Evolutionary conservation across 1,284 basidiomycete species (phyloP), one percentile per base, ranked within the genome.

Genomic region (Anthracocystis walkeri): DNA sequence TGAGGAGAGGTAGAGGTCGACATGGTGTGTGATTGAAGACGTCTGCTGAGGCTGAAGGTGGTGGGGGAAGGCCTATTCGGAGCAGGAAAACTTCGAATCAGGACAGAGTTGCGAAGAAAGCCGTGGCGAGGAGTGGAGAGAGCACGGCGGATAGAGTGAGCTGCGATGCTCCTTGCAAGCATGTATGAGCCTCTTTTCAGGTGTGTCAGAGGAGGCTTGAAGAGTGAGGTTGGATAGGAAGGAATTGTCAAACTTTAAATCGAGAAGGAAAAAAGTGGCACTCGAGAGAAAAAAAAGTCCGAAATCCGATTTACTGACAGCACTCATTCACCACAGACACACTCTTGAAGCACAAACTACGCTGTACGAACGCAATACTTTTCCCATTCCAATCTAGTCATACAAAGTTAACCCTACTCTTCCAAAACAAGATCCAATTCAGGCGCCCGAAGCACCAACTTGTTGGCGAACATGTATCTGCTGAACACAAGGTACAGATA

Each of bases 401-500:
- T n/a, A n/a, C 16, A 21, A 44, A 7, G 33, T 3, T 23, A 6
- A 12, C 8, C 18, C 38, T 31, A 67, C 25, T 48, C 50, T 11
- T 63, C 55, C 1, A 46, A 0, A 11, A 65, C 63, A 6, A 58
- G 31, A 27, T 72, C 61, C 8, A 65, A 35, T 25, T 63, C 49
- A 18, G 64, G 64, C 6, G 60, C 58, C 60, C 63, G 69, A 2
- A 75, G 58, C 23, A 71, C 58, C 41, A 76, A 52, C 42, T 12
- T 49, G 46, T 77, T 80, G 25, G 58, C 63, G 50, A 75, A 78
- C 80, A 84, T 82, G 66, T 79, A 77, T 21, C 60, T 60, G 56
- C 81, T 82, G 31, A 77, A 75, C 12, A 72, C 41, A 23, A 84
- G 44, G 59, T 82, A 83, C 38, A 84, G 52, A 35, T 78, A 84